Evolutionary conservation across 2,329 filamentous ascomycete species (phyloP), one percentile per base, ranked within the genome.

Genomic region (Neoascochyta sp.): DNA sequence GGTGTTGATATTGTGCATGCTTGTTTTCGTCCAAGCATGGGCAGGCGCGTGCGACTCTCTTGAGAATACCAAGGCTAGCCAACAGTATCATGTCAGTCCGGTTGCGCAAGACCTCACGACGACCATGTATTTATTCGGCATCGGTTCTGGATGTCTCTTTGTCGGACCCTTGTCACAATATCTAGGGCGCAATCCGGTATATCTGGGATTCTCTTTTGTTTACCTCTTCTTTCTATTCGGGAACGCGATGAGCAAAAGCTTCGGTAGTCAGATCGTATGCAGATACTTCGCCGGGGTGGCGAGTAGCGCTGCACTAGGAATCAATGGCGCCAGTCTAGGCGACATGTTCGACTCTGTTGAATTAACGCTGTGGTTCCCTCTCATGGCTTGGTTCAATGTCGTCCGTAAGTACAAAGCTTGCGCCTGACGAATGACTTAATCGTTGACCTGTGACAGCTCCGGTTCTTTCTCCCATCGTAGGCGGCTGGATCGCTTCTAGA

Each of bases 371-470:
- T 34, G 30, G 31, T 39, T 39, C 12, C 31, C 27, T 9, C 14
- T 39, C 15, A 29, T 39, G 4, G 31, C 31, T 9, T 39, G 36
- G 31, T 16, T 27, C 11, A 35, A 39, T 10, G 36, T 35, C 5
- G 24, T 29, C 16, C 31, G 36, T 39, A 19, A 34, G 36, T 26
- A 16, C 11, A 4, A 3, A 4, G 10, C 12, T n/a, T n/a, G n/a
- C n/a, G n/a, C n/a, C n/a, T n/a, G n/a, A n/a, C n/a, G n/a, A n/a
- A n/a, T n/a, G n/a, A n/a, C n/a, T n/a, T n/a, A n/a, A 22, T 10
- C n/a, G 17, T 27, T 39, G 14, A 34, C 19, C 3, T 18, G 9
- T 2, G 5, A 12, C n/a, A 39, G 36, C 32, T 18, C 36, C 36
- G 17, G 31, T 39, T 3, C 17, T 39, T 12, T 24, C 27, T 16